Evolutionary conservation across 1,284 basidiomycete genomes (phyloP), one percentile per base, ranked within the genome.

Genomic region (Ceratobasidium sp.): DNA sequence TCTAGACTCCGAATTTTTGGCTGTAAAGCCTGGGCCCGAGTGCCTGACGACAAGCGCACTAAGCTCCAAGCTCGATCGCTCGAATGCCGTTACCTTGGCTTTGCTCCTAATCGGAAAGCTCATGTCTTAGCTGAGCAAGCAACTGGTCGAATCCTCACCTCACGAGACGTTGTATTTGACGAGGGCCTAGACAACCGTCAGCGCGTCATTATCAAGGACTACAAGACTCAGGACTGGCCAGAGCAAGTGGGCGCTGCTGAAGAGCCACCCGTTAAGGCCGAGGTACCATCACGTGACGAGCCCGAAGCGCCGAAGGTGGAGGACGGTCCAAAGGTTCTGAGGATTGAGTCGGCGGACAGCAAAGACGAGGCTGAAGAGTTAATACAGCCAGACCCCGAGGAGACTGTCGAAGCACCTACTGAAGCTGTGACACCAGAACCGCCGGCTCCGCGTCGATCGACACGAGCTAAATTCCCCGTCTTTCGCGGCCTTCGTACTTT

Each of bases 11-110:
- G 44, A 10, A 58, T 18, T 18, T 78, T 78, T 51, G 64, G 56
- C 23, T 78, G 77, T 33, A 63, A 73, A 40, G 77, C 77, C 9
- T 78, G 44, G 53, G 67, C 69, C 13, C 56, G 51, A 3, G 49
- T 72, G 4, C 67, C 56, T 15, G 69, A 73, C 23, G 26, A 78
- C 3, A 51, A 58, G 23, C 55, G 33, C 15, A 49, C 56, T 28
- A 78, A 78, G n/a, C 61, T 69, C 33, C 26, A 60, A 33, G 42
- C 26, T 4, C 53, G 70, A 28, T 78, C 39, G 28, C 23, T 61
- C 13, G 60, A 71, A 53, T 67, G 69, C 42, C 3, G 1, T 15
- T 72, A 72, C n/a, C 58, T 72, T 9, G 70, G 70, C 6, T 60
- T 61, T 15, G 70, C 70, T 12, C 70, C 70, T 10, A 61, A 61